These are phyloP conservation scores for Boechera stricta DNA, from an alignment of 345 rosid species.

Conservation along the genomic window DNA sequence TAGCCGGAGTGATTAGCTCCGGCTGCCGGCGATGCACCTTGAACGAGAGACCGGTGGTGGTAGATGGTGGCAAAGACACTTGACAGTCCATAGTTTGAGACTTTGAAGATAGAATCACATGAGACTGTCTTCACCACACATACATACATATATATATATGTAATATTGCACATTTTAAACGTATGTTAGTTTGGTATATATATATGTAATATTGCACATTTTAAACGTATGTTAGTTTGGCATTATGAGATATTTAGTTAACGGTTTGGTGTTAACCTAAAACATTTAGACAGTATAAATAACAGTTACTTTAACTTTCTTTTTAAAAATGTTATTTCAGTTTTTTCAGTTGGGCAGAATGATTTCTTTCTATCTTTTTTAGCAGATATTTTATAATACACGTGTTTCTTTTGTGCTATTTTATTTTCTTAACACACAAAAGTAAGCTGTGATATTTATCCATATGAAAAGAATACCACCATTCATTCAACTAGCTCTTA, in stretches of 20 bases:
- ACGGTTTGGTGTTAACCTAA: not conserved
- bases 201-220: too few species aligned
- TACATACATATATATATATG: not conserved
- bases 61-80: slow-evolving; percentile 14
- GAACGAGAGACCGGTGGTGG: slow-evolving; percentile 35
- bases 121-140: not conserved
- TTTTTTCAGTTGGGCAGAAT: too few species aligned
- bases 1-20: slow-evolving; percentile 46
- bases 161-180: not conserved
- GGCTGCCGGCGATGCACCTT: slow-evolving; percentile 43
- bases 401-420: not conserved
- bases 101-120: slow-evolving; percentile 17
- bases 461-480: not conserved
- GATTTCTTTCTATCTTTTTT: too few species aligned
- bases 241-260: not conserved
- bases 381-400: not conserved
- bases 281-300: too few species aligned
- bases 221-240: too few species aligned
- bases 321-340: too few species aligned
- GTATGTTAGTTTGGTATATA: not conserved
- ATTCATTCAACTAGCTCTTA: too few species aligned
- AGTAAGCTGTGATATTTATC: not conserved
- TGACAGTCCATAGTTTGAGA: slow-evolving; percentile 32
- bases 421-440: too few species aligned
- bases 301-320: too few species aligned